Percentiles rank a stretch among this genome's conserved stretches.
phyloP scores from a whole-genome alignment of 805 yeast species.

The Kluyveromyces aestuarii region DNA sequence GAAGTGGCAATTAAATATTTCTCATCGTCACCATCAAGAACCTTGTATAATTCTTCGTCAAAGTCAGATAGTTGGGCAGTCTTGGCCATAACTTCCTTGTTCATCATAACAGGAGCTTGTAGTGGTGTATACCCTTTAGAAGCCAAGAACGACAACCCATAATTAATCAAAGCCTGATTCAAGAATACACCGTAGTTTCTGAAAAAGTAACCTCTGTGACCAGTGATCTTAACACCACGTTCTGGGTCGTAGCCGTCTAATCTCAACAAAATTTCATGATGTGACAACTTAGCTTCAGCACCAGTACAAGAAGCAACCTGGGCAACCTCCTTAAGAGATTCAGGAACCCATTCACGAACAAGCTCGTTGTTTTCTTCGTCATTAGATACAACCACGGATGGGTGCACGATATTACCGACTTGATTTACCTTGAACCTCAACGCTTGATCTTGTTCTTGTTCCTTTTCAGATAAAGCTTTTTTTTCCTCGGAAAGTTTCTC shows the following conservation, averaged over 20 bases:
- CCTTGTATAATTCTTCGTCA: constrained; percentile 97
- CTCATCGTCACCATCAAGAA: constrained; percentile 93
- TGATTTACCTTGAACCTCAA: constrained; percentile 75
- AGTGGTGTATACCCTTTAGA: constrained; percentile 75
- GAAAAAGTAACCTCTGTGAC: constrained; percentile 97
- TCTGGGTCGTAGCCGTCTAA: constrained; percentile 98
- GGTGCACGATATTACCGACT: constrained; percentile 92
- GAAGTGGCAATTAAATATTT: constrained; percentile 97
- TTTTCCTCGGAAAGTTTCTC: constrained; percentile 66
- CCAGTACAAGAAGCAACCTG: constrained; percentile 71
- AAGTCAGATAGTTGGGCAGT: constrained; percentile 97
- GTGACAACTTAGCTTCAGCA: constrained; percentile 71
- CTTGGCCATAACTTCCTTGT: constrained; percentile 98
- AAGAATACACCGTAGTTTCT: constrained; percentile 93
- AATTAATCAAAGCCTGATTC: constrained; percentile 96
- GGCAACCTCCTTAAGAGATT: constrained; percentile 48
- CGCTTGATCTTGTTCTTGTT: constrained; percentile 69
- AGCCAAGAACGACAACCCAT: constrained; percentile 80
- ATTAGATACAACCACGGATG: constrained; percentile 74
- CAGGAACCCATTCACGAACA: constrained; percentile 83
- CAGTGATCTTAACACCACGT: constrained; percentile 94
- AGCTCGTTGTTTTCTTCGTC: constrained; percentile 89
- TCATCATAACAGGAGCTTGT: constrained; percentile 99
- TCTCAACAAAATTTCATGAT: constrained; percentile 89
- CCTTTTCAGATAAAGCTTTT: constrained; percentile 52